Evolutionary conservation across 306 rosid species (phyloP).

Genomic region (Acmispon strigosus): DNA sequence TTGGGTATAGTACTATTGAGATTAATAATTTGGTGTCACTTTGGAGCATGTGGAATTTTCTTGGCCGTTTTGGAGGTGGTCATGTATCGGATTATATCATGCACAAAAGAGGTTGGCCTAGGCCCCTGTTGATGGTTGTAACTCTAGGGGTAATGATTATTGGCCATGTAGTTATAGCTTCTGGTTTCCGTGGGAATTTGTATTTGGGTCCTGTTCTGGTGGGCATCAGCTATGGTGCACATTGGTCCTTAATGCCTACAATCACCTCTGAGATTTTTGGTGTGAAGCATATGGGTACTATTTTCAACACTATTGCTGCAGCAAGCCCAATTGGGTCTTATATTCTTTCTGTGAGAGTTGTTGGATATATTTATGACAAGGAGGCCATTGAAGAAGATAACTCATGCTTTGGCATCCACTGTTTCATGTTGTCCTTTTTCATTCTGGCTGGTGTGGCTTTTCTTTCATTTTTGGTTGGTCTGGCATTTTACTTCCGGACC

Average conservation of each 20-base stretch:
- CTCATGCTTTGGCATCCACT: slow-evolving; percentile 55
- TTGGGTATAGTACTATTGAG: slow-evolving; percentile 56
- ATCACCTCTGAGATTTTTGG: slow-evolving; percentile 83
- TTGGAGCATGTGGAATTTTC: slow-evolving; percentile 94
- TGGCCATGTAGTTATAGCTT: slow-evolving; percentile 63
- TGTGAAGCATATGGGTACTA: slow-evolving; percentile 76
- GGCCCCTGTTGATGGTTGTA: slow-evolving; percentile 57
- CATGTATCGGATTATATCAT: slow-evolving; percentile 67
- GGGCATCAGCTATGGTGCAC: slow-evolving; percentile 81
- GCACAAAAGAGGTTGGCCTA: slow-evolving; percentile 59
- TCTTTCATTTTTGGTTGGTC: slow-evolving; percentile 52
- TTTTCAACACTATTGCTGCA: slow-evolving; percentile 72
- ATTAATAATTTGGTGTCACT: slow-evolving; percentile 61
- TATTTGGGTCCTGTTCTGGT: slow-evolving; percentile 70
- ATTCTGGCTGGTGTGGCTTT: slow-evolving; percentile 62
- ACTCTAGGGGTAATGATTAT: slow-evolving; percentile 49
- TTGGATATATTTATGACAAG: slow-evolving; percentile 68
- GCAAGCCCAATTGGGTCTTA: slow-evolving; percentile 86
- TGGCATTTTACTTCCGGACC: slow-evolving; percentile 58
- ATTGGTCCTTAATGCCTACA: slow-evolving; percentile 95
- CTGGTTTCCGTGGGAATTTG: slow-evolving; percentile 63
- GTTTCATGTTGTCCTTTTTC: slow-evolving; percentile 67
- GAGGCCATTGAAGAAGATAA: slow-evolving; percentile 38
- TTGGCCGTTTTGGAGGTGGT: slow-evolving; percentile 89
- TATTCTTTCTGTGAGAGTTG: slow-evolving; percentile 67